Conservation (phyloP, 2,329 filamentous ascomycete genomes). For the Tolypocladium album region DNA sequence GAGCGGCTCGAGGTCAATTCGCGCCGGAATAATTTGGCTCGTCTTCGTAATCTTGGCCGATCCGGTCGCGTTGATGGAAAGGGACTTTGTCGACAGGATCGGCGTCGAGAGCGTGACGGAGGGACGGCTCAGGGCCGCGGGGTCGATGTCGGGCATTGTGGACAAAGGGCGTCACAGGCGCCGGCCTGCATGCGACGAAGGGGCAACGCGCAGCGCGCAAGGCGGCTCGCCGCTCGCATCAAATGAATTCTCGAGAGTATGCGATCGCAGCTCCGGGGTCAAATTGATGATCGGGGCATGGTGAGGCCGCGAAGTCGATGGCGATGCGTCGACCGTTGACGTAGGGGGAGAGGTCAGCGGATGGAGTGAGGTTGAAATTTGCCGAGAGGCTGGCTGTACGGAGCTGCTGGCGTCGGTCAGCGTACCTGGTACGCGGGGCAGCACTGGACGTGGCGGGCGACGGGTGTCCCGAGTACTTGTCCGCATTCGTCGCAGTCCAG, state of each 20-base stretch:
- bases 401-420: neutral
- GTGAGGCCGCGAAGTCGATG: constrained; percentile 30
- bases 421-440: neutral
- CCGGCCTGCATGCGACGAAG: constrained; percentile 33
- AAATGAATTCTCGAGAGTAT: constrained; percentile 21
- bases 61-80: constrained; percentile 39
- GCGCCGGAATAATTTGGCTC: constrained; percentile 51
- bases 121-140: constrained; percentile 55
- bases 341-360: constrained; percentile 15
- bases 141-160: constrained; percentile 60
- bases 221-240: constrained; percentile 32
- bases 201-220: constrained; percentile 33
- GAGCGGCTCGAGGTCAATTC: constrained; percentile 57
- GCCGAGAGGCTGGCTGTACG: constrained; percentile 14
- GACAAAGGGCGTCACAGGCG: constrained; percentile 15
- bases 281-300: constrained; percentile 34
- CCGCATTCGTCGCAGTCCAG: constrained; percentile 4
- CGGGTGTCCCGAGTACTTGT: constrained; percentile 10
- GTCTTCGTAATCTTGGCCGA: constrained; percentile 45
- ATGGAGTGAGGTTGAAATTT: constrained; percentile 22
- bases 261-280: constrained; percentile 30
- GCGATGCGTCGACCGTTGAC: constrained; percentile 13
- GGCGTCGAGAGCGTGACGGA: constrained; percentile 47
- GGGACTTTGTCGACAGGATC: constrained; percentile 44
- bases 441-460: neutral